Base-by-base conservation (phyloP, 192 early-diverging fungal species). In the Coemansia umbellata region DNA sequence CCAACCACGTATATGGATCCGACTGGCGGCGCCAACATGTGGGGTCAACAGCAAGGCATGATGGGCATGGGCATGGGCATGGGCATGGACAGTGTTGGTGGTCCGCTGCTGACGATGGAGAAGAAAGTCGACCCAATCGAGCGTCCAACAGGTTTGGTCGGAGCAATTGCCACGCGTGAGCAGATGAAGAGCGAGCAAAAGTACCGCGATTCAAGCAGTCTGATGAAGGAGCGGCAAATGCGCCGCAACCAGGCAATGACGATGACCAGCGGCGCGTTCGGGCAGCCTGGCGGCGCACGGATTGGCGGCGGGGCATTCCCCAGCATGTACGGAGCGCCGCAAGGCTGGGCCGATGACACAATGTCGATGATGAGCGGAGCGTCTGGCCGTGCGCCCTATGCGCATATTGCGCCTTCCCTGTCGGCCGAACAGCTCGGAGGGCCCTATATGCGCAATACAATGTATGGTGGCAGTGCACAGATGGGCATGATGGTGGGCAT, bases 101-200 rank as follows among this genome's bases (percentile, higher is more conserved):
- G 78, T 5, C 73, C 78, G 28, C 48, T 80, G 58, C 47, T 80
- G 50, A 76, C 69, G 18, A 48, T 80, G 8, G 68, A 80, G 40
- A 71, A 71, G 35, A 80, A 76, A 60, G 55, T 14, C 13, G 78
- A 80, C 47, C 73, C 73, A 14, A 72, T 68, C 9, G 63, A 71
- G 58, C 58, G 63, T 14, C 66, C 67, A 9, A 75, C 68, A 0
- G 78, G 78, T 3, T 61, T 80, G 35, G 78, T 80, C 5, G 78
- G 78, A 23, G 78, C 78, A 5, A 80, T 80, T 57, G 78, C 78
- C 41, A 72, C 61, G 22, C 73, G 72, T 37, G 73, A 80, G 69
- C 78, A 80, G 52, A 63, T 76, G 63, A 69, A 70, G 65, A 71
- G 63, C 59, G 65, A 72, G 59, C 67, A 72, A 55, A 80, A 80